Conservation (phyloP, 164 flowering plant genomes). For the Amborella trichopoda region DNA sequence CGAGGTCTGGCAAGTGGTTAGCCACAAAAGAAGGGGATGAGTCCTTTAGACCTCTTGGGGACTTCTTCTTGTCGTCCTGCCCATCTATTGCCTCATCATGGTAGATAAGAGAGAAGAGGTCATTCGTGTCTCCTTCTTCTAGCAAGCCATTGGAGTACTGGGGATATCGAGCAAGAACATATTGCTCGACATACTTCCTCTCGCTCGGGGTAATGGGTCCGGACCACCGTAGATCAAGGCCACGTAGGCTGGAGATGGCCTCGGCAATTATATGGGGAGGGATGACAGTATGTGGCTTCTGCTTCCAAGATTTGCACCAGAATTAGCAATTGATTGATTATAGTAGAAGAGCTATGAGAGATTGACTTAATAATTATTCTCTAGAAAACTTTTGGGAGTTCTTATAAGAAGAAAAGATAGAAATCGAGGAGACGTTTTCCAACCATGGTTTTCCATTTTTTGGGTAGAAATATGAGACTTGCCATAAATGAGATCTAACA, state of each 20-base stretch:
- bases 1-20: conserved; percentile 37
- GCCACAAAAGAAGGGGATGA: conserved; percentile 28
- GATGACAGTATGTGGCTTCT: conserved; percentile 53
- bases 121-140: conserved; percentile 35
- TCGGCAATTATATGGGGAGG: conserved; percentile 74
- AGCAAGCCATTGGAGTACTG: conserved; percentile 54
- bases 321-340: background rate
- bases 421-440: no score
- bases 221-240: conserved; percentile 68
- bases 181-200: conserved; percentile 66
- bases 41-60: conserved; percentile 35
- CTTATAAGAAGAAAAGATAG: no score
- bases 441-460: no score
- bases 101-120: conserved; percentile 26
- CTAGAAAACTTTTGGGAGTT: no score
- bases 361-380: background rate
- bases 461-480: no score
- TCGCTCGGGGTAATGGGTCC: conserved; percentile 76
- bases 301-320: conserved; percentile 3
- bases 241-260: conserved; percentile 76
- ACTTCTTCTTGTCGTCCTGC: conserved; percentile 37
- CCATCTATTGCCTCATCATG: conserved; percentile 32
- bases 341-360: background rate
- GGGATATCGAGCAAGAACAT: conserved; percentile 65
- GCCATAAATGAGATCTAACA: no score